A percentile compares a stretch with the other conserved stretches of the same genome.
phyloP scores from a whole-genome alignment of 1,284 basidiomycete species.

The Heimioporus retisporus region DNA sequence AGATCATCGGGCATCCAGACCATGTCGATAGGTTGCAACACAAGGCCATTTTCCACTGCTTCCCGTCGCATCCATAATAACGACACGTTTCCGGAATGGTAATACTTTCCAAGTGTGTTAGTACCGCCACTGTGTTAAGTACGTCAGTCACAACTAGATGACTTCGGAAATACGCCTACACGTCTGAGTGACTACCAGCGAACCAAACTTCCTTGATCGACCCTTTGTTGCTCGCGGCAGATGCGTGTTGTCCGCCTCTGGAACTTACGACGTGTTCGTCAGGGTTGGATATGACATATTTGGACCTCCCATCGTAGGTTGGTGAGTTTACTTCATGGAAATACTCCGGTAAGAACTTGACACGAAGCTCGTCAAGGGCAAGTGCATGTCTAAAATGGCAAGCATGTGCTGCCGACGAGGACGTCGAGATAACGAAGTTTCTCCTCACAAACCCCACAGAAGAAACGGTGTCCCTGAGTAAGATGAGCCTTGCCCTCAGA shows the following conservation, averaged over 20 bases:
- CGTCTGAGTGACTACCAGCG: conserved; percentile 35
- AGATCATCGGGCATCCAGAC: conserved; percentile 36
- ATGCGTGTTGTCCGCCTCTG: too few species aligned
- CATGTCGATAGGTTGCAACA: conserved; percentile 28
- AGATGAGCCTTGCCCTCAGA: not conserved
- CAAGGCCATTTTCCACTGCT: conserved; percentile 29
- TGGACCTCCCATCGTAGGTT: conserved; percentile 11
- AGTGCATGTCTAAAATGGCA: conserved; percentile 52
- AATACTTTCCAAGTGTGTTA: conserved; percentile 17
- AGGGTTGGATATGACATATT: too few species aligned
- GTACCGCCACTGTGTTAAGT: conserved; percentile 29
- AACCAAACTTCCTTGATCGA: conserved; percentile 36
- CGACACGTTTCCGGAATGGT: conserved; percentile 33
- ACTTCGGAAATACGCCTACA: conserved; percentile 28
- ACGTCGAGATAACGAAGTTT: conserved; percentile 35
- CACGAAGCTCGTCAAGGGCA: conserved; percentile 49
- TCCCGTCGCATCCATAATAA: conserved; percentile 41
- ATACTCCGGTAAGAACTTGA: conserved; percentile 54
- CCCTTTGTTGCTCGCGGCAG: conserved; percentile 7
- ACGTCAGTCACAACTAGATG: not conserved
- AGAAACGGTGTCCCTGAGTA: conserved; percentile 53
- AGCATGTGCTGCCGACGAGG: conserved; percentile 30
- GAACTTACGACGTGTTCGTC: too few species aligned
- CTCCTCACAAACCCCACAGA: conserved; percentile 42
- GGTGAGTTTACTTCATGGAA: conserved; percentile 35